phyloP scores from a whole-genome alignment of 805 yeast genomes.

The Starmerella cellae region DNA sequence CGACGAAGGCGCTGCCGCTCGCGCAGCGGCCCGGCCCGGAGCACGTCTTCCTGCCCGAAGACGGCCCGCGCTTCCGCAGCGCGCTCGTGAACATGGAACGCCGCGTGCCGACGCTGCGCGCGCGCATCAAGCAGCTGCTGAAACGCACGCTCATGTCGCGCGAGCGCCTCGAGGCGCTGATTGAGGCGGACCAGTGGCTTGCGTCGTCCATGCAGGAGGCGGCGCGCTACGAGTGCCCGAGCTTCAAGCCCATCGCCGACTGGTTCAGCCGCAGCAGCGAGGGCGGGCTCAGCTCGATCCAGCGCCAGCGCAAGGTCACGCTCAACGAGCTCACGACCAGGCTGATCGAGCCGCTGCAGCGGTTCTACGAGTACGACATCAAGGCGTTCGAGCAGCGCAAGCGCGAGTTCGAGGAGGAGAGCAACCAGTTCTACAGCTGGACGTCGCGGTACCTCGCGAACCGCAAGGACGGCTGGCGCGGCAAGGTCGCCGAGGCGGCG shows the following conservation, averaged over 20 bases:
- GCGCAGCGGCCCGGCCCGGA: constrained; percentile 24
- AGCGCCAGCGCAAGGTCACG: constrained; percentile 18
- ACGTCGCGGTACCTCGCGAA: constrained; percentile 31
- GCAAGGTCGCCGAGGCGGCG: constrained; percentile 23
- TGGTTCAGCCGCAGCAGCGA: constrained; percentile 19
- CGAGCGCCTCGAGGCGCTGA: constrained; percentile 25
- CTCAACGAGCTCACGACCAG: constrained; percentile 25
- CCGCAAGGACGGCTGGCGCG: constrained; percentile 20
- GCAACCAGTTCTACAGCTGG: constrained; percentile 34
- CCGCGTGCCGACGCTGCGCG: constrained; percentile 26
- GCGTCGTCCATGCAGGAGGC: constrained; percentile 26
- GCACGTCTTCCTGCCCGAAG: constrained; percentile 29
- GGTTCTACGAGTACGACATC: constrained; percentile 32
- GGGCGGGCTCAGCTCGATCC: constrained; percentile 22
- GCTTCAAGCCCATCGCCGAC: constrained; percentile 25
- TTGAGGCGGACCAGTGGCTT: constrained; percentile 28
- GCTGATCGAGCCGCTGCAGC: constrained; percentile 30
- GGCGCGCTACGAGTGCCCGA: constrained; percentile 24
- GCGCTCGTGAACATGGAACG: constrained; percentile 31
- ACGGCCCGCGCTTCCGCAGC: constrained; percentile 35
- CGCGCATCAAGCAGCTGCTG: constrained; percentile 27
- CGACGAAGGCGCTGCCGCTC: neutral
- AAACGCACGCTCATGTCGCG: constrained; percentile 27
- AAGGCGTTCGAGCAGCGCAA: constrained; percentile 31
- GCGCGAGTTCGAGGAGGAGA: constrained; percentile 35